These are phyloP conservation scores for Monilinia polystroma DNA, from an alignment of 2,329 filamentous ascomycete species.

Conservation along the genomic window DNA sequence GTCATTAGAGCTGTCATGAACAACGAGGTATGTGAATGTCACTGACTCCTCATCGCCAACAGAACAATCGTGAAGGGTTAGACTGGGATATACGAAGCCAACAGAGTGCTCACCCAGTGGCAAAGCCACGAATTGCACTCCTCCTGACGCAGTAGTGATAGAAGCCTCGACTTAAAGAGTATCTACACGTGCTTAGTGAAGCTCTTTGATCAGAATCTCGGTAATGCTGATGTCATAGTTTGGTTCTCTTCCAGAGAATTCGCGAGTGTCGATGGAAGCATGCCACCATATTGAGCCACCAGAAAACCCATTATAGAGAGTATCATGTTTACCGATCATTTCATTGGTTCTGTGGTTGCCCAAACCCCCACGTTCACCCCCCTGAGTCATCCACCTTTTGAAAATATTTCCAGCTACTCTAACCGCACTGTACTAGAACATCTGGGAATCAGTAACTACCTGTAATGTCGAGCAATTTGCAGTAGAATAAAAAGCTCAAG, in stretches of 20 bases:
- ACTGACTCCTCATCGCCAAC: conserved; percentile 11
- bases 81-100: conserved; percentile 9
- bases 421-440: background rate
- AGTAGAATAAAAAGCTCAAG: too few relatives aligned
- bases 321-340: background rate
- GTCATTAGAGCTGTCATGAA: conserved; percentile 11
- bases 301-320: conserved; percentile 8
- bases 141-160: background rate
- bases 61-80: conserved; percentile 2
- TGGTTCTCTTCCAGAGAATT: conserved; percentile 6
- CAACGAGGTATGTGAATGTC: conserved; percentile 7
- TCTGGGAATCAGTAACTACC: background rate
- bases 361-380: conserved; percentile 2
- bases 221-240: conserved; percentile 8
- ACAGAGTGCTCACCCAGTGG: background rate
- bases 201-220: conserved; percentile 1
- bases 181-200: conserved; percentile 6
- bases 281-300: conserved; percentile 20
- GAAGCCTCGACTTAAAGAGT: conserved; percentile 14
- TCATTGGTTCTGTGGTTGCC: conserved; percentile 9
- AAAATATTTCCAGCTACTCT: conserved; percentile 8
- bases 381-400: conserved; percentile 12
- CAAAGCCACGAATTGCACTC: background rate
- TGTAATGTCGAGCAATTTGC: background rate
- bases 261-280: background rate